These are phyloP conservation scores for Cercospora sp. DNA, from an alignment of 2,329 filamentous ascomycete genomes.

Conservation along the genomic window DNA sequence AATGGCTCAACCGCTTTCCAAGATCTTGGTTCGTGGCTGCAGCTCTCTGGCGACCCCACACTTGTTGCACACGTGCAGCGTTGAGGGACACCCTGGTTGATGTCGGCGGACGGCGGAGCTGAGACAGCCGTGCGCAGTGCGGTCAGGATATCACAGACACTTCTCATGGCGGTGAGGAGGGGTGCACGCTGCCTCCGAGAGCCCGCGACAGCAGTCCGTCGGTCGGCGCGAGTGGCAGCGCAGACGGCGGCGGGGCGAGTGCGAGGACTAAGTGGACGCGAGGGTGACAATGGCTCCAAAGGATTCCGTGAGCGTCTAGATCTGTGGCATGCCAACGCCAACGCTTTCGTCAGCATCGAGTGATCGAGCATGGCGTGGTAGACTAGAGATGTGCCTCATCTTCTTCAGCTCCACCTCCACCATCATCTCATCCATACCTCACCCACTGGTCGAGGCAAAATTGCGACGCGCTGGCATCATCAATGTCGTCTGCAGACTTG, in stretches of 20 bases:
- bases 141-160: conserved; percentile 1
- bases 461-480: neutral
- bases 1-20: conserved; percentile 1
- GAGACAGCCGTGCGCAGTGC: conserved; percentile 1
- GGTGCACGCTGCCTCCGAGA: neutral
- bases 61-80: neutral
- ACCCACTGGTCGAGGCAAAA: neutral
- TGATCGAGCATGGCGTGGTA: neutral
- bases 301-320: neutral
- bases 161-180: neutral
- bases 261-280: neutral
- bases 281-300: neutral
- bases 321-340: neutral
- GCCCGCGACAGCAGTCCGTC: neutral
- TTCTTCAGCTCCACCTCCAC: neutral
- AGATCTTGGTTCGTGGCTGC: neutral
- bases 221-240: neutral
- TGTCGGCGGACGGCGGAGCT: neutral
- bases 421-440: neutral
- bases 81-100: neutral
- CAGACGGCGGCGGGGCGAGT: neutral
- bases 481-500: neutral
- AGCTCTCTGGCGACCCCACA: neutral
- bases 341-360: neutral
- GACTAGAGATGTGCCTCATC: neutral